Percentiles rank a stretch among this genome's conserved stretches.
Evolutionary conservation across 2,329 filamentous ascomycete genomes (phyloP).

Genomic region (Ophiostoma fasciatum): DNA sequence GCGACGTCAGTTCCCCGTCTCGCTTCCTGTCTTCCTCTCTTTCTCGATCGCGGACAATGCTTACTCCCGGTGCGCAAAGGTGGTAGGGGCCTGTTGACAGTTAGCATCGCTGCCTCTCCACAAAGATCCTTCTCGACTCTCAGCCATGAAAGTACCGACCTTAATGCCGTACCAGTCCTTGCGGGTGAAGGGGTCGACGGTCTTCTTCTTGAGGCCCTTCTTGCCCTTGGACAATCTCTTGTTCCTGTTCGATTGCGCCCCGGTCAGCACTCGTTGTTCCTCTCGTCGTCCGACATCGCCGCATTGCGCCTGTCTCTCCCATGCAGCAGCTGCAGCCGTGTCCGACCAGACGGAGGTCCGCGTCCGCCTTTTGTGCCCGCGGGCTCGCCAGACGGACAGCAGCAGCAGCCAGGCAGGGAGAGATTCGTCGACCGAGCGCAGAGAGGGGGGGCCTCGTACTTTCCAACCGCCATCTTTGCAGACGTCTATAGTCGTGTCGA

Average conservation of each 20-base stretch:
- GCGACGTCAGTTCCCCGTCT: conserved; percentile 16
- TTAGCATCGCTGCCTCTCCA: neutral
- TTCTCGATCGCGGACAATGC: conserved; percentile 19
- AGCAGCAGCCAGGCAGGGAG: no score
- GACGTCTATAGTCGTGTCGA: conserved; percentile 27
- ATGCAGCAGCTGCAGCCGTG: no score
- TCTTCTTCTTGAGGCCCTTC: conserved; percentile 99
- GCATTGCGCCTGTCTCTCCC: neutral
- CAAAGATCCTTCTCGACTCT: neutral
- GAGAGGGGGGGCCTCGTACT: no score
- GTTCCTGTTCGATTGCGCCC: conserved; percentile 47
- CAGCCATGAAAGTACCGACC: conserved; percentile 33
- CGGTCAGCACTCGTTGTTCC: conserved; percentile 2
- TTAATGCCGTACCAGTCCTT: conserved; percentile 99
- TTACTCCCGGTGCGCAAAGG: conserved; percentile 95
- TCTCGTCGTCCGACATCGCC: neutral
- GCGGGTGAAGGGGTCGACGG: conserved; percentile 88
- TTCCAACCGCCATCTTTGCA: conserved; percentile 46
- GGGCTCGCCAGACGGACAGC: neutral
- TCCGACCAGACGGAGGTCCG: no score
- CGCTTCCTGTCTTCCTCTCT: neutral
- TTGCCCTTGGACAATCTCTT: conserved; percentile 99
- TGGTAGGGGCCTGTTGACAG: conserved; percentile 61
- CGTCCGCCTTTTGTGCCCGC: neutral
- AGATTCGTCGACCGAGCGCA: no score